A percentile compares a stretch with the other conserved stretches of the same genome.
Conservation (phyloP, 2,329 filamentous ascomycete species). For the Lecanoromycetidae sp. region DNA sequence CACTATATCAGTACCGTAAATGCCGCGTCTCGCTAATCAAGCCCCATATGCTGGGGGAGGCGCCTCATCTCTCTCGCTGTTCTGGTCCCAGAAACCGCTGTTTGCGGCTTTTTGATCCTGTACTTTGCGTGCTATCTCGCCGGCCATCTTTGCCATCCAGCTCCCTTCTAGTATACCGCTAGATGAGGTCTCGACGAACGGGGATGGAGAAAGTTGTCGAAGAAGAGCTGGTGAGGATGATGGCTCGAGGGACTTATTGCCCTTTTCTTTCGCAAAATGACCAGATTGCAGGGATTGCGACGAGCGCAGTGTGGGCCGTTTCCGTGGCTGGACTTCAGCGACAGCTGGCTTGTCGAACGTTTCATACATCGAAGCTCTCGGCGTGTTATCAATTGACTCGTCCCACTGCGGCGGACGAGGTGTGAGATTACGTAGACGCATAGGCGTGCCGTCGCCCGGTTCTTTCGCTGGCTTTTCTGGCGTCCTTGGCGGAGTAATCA, state of each 20-base stretch:
- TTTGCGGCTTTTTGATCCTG: conserved; percentile 63
- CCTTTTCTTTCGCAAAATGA: conserved; percentile 15
- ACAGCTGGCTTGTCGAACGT: background rate
- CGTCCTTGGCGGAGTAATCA: conserved; percentile 19
- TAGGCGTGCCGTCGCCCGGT: conserved; percentile 26
- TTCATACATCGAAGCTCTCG: conserved; percentile 8
- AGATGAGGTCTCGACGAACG: conserved; percentile 19
- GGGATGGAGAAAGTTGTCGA: conserved; percentile 10
- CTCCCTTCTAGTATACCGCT: conserved; percentile 61
- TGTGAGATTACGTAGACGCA: conserved; percentile 18
- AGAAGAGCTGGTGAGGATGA: conserved; percentile 3
- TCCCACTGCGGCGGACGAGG: conserved; percentile 16
- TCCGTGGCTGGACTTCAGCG: background rate
- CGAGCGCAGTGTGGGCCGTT: conserved; percentile 15
- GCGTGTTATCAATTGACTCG: conserved; percentile 5
- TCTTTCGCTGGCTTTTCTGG: conserved; percentile 13
- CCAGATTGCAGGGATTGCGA: conserved; percentile 12
- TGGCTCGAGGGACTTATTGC: conserved; percentile 18
- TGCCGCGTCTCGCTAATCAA: no score
- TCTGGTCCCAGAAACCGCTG: conserved; percentile 19
- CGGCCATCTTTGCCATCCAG: conserved; percentile 87
- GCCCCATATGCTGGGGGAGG: conserved; percentile 18
- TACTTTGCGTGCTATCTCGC: conserved; percentile 76
- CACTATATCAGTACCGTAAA: background rate
- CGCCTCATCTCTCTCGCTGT: conserved; percentile 6